A percentile compares a stretch with the other conserved stretches of the same genome.
phyloP scores from a whole-genome alignment of 441 rosid species.

The Erysimum pusillum region DNA sequence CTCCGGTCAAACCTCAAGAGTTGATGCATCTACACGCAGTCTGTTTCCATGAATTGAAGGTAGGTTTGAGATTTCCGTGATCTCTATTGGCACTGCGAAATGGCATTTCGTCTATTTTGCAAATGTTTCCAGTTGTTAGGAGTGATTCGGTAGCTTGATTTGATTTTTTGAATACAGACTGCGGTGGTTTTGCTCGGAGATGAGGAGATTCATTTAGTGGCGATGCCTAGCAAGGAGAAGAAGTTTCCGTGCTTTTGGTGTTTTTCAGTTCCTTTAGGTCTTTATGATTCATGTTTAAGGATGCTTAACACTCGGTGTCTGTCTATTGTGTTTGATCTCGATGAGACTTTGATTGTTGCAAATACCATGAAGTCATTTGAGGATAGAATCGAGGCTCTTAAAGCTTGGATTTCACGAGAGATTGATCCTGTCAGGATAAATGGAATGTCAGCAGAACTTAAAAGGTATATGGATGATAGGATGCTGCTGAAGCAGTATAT shows the following conservation, averaged over 20 bases:
- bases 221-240: conserved; percentile 99
- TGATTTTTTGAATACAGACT: conserved; percentile 58
- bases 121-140: conserved; percentile 1
- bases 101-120: not conserved
- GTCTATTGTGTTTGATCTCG: conserved; percentile 94
- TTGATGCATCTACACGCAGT: conserved; percentile 90
- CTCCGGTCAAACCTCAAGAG: conserved; percentile 64
- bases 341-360: conserved; percentile 96
- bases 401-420: conserved; percentile 84
- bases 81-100: not conserved
- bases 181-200: conserved; percentile 84
- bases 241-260: conserved; percentile 99
- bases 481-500: conserved; percentile 82
- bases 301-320: conserved; percentile 89
- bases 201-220: conserved; percentile 94
- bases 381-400: conserved; percentile 83
- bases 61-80: conserved; percentile 26
- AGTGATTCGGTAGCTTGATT: conserved; percentile 11
- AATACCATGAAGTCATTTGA: conserved; percentile 97
- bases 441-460: conserved; percentile 87
- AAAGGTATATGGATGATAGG: conserved; percentile 81
- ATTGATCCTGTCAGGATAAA: conserved; percentile 64
- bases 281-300: conserved; percentile 79
- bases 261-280: conserved; percentile 75
- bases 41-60: conserved; percentile 91